Evolutionary conservation across 2,329 filamentous ascomycete genomes (phyloP).

Genomic region (Lecanicillium sp.): DNA sequence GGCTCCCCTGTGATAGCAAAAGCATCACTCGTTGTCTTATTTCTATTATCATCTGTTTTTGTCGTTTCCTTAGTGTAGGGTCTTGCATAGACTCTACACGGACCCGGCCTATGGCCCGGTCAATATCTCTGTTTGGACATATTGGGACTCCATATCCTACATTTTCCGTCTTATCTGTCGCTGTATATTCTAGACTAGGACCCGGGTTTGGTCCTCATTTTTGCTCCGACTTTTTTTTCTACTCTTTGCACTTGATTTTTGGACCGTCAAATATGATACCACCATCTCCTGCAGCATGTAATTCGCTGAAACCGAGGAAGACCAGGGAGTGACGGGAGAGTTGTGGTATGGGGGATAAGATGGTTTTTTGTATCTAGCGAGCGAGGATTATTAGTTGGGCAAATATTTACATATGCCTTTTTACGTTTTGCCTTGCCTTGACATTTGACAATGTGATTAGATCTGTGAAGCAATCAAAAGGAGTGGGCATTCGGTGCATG

Average conservation of each 20-base stretch:
- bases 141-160: slow-evolving; percentile 21
- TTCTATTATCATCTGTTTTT: slow-evolving; percentile 1
- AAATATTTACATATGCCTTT: no score
- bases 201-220: slow-evolving; percentile 21
- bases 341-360: no score
- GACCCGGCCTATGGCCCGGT: slow-evolving; percentile 14
- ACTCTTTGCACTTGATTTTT: slow-evolving; percentile 7
- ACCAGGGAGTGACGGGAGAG: no score
- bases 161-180: slow-evolving; percentile 15
- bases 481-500: no score
- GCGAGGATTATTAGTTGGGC: no score
- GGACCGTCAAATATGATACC: slow-evolving; percentile 16
- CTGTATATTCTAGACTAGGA: slow-evolving; percentile 27
- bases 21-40: slow-evolving; percentile 12
- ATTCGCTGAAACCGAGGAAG: slow-evolving; percentile 11
- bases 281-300: slow-evolving; percentile 23
- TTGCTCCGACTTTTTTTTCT: slow-evolving; percentile 17
- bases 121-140: slow-evolving; percentile 21
- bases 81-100: not conserved
- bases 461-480: no score
- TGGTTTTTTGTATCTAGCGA: no score
- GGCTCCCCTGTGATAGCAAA: slow-evolving; percentile 12
- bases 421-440: no score
- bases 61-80: not conserved
- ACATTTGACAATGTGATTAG: no score